A percentile compares a stretch with the other conserved stretches of the same genome.
These are phyloP conservation scores for Penicillium egyptiacum DNA, from an alignment of 495 filamentous ascomycete genomes.

Conservation along the genomic window DNA sequence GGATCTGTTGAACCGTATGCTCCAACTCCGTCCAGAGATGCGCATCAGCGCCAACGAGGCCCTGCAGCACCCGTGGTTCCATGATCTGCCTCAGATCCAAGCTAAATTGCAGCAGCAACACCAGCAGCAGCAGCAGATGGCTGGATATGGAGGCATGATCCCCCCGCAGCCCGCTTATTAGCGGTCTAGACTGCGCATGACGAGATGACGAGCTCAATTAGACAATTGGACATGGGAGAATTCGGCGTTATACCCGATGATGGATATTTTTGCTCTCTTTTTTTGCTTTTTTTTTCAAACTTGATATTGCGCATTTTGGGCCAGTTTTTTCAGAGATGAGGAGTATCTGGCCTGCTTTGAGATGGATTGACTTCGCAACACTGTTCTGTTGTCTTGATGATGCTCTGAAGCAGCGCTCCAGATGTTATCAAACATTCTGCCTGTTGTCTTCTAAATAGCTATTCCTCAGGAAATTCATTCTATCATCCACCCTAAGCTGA, in stretches of 20 bases:
- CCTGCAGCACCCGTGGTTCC: constrained; percentile 88
- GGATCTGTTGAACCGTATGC: constrained; percentile 83
- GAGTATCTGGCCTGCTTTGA: constrained; percentile 10
- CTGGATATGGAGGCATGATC: constrained; percentile 46
- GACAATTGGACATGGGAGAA: constrained; percentile 35
- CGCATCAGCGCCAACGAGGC: constrained; percentile 82
- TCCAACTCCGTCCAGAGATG: constrained; percentile 90
- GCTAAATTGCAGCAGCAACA: constrained; percentile 51
- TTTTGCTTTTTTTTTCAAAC: constrained; percentile 10
- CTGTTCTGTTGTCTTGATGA: background rate
- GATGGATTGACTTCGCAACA: constrained; percentile 1
- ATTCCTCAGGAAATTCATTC: background rate
- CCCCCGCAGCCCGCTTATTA: constrained; percentile 44
- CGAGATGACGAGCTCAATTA: constrained; percentile 35
- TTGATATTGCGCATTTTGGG: constrained; percentile 5
- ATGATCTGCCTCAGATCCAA: constrained; percentile 56
- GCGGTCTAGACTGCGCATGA: constrained; percentile 25
- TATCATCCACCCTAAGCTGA: background rate
- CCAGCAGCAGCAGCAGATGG: constrained; percentile 46
- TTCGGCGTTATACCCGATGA: constrained; percentile 39
- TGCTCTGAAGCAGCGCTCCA: background rate
- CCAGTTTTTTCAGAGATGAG: constrained; percentile 7
- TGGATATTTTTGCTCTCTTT: constrained; percentile 18
- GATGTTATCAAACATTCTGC: background rate
- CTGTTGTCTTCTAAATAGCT: constrained; percentile 10